Base-by-base conservation (phyloP, 495 filamentous ascomycete genomes). In the Trichocladium uniseriatum region DNA sequence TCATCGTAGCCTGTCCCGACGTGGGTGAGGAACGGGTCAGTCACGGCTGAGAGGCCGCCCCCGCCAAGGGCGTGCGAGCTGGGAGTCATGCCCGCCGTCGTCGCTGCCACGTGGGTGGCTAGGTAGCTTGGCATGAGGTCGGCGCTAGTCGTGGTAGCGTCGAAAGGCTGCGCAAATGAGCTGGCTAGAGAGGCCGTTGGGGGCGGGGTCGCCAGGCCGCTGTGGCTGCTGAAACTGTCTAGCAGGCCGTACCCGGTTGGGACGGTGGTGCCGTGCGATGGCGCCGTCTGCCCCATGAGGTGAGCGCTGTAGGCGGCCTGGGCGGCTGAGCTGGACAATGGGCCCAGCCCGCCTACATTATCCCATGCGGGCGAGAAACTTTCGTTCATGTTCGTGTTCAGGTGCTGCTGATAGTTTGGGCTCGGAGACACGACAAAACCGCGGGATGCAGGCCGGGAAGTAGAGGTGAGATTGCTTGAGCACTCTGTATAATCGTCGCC, bases 351-450 rank as follows among this genome's bases (percentile, higher is more conserved):
- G 11, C 15, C 43, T 9, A 46, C n/a, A 2, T 32, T 40, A 5
- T 67, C 64, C 59, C 69, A 72, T 5, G 65, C 64, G 1, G 65
- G 49, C 38, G 65, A 63, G 37, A 73, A 66, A 41, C 69, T 70
- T 49, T 75, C 73, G 45, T 61, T 67, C 68, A 73, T 73, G 27
- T 52, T 58, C 0, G 70, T 68, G 34, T 53, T 59, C 20, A 72
- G 44, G 15, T 73, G 69, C 11, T 73, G 69, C 35, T 64, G 67
- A 43, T 62, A 67, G 10, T 61, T 59, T 2, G 68, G 65, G 24
- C 62, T 69, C 0, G 73, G 72, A 0, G 71, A 71, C 70, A 75
- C 70, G 54, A 69, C 50, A 16, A 50, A 52, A 28, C 67, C 62
- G 19, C 72, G 62, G 9, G 57, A 49, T 35, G 61, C 48, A 2